Base-by-base conservation (phyloP, 2,329 filamentous ascomycete species). In the Ophiostoma montium region DNA sequence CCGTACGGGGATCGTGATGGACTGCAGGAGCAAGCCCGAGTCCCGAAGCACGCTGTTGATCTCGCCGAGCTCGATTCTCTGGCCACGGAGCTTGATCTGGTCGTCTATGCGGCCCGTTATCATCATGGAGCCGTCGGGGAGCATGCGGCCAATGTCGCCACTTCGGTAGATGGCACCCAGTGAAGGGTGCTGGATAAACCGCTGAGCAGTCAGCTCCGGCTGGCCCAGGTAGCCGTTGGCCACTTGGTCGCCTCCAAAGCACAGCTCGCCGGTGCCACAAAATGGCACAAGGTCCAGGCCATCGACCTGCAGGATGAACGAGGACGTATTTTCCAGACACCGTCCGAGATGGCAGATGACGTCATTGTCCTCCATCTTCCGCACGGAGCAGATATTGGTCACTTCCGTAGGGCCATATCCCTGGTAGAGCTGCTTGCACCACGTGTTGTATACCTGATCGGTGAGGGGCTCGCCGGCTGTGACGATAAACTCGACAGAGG, bases 401-500 rank as follows among this genome's bases (percentile, higher is more conserved):
- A 84, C 87, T 62, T 94, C 88, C 1, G 84, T 86, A 0, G 87
- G 86, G 0, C 86, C 86, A 54, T 94, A 94, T 0, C 80, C 87
- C 67, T 92, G 83, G 61, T 80, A 88, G 0, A 95, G 68, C 13
- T 80, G 73, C 35, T 67, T 70, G 0, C 71, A 72, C 89, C 89
- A 95, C 32, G 70, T 70, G 1, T 73, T 67, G 36, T 82, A 76
- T 0, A 94, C 84, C 32, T 76, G 75, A 33, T 79, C 74, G 0
- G 83, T 89, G n/a, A 95, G 68, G 47, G 85, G 80, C 61, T 95
- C 89, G 3, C 89, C 89, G 8, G 89, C 89, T 0, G 89, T 95
- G 55, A 95, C 95, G 61, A 95, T 95, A 0, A 95, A 89, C 87
- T 45, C 74, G 74, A 55, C 83, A 86, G 1, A 95, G 68, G 89